Conservation (phyloP, 2,329 filamentous ascomycete species). For the Ilyonectria robusta region DNA sequence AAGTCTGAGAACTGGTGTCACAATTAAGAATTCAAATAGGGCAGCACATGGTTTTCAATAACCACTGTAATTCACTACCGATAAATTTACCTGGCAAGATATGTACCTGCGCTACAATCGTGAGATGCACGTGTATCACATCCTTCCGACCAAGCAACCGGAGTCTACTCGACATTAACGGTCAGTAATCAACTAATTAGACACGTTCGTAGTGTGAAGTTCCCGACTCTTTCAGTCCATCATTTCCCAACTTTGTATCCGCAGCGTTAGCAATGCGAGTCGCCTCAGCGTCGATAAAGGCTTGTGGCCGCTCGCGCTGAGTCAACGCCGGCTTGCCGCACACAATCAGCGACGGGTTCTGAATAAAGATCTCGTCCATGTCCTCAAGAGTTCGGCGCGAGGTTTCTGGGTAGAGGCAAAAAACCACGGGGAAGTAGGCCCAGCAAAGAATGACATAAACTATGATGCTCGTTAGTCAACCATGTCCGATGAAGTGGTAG, state of each 20-base stretch:
- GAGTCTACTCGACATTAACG: neutral
- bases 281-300: slow-evolving; percentile 54
- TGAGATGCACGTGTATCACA: neutral
- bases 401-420: slow-evolving; percentile 66
- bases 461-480: slow-evolving; percentile 15
- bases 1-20: too few species aligned
- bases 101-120: neutral
- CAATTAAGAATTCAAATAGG: too few species aligned
- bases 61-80: neutral
- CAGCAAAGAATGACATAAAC: slow-evolving; percentile 53
- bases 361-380: slow-evolving; percentile 61
- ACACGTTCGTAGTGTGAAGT: slow-evolving; percentile 17
- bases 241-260: slow-evolving; percentile 4
- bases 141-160: neutral
- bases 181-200: neutral
- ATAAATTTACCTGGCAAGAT: neutral
- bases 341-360: slow-evolving; percentile 50
- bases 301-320: slow-evolving; percentile 53
- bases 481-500: too few species aligned
- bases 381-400: slow-evolving; percentile 62
- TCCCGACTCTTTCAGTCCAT: neutral
- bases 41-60: neutral
- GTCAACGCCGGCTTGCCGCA: slow-evolving; percentile 52
- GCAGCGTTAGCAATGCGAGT: slow-evolving; percentile 45
- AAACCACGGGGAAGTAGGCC: slow-evolving; percentile 57